Evolutionary conservation across 106 monocot species (phyloP).

Genomic region (Iris macrosiphon): DNA sequence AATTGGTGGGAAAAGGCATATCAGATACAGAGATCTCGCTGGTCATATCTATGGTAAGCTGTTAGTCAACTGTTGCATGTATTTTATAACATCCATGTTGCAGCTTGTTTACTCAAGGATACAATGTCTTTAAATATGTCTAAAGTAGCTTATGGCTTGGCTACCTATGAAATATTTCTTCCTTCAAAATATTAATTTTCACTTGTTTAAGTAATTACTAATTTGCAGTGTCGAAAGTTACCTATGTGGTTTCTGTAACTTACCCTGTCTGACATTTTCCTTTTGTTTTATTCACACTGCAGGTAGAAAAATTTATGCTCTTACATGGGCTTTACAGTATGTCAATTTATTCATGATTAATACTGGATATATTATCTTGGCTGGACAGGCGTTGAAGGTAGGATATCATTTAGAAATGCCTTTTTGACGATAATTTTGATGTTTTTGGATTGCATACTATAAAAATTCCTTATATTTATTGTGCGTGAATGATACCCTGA

Average conservation of each 20-base stretch:
- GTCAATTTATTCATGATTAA: conserved; percentile 94
- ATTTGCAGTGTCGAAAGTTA: too few relatives aligned
- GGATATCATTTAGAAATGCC: background rate
- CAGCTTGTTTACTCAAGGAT: too few relatives aligned
- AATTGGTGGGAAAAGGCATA: conserved; percentile 76
- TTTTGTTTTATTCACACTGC: conserved; percentile 17
- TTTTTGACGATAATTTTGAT: background rate
- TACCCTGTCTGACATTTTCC: background rate
- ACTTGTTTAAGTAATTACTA: too few relatives aligned
- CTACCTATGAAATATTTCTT: background rate
- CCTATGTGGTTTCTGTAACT: background rate
- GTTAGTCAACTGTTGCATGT: background rate
- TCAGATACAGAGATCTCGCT: conserved; percentile 91
- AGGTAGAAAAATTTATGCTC: conserved; percentile 74
- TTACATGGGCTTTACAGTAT: conserved; percentile 90
- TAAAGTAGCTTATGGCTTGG: background rate
- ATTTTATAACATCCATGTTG: too few relatives aligned
- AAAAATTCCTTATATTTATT: too few relatives aligned
- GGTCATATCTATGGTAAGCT: conserved; percentile 71
- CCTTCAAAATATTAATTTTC: too few relatives aligned
- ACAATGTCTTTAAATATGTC: background rate
- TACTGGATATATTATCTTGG: conserved; percentile 85
- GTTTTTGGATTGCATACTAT: background rate
- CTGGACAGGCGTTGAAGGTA: conserved; percentile 92
- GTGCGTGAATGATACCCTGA: too few relatives aligned